phyloP scores from a whole-genome alignment of 2,329 filamentous ascomycete genomes.

The Dactylellina haptotyla region DNA sequence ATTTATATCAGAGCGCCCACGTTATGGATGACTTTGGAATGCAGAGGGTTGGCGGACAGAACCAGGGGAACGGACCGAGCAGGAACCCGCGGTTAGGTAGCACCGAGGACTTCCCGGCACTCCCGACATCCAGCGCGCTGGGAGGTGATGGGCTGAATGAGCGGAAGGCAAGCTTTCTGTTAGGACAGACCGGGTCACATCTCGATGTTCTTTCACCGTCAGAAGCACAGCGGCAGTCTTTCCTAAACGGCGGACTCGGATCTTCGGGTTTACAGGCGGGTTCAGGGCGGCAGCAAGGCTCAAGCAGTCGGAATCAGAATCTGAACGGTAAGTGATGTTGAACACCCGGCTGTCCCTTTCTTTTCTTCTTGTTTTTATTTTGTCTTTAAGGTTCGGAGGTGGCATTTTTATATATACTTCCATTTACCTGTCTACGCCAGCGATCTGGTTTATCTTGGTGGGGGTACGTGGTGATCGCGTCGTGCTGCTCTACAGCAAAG shows the following conservation, averaged over 20 bases:
- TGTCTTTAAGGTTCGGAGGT: too few relatives aligned
- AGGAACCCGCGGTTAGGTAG: conserved; percentile 47
- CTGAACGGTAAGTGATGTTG: conserved; percentile 30
- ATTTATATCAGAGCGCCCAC: conserved; percentile 43
- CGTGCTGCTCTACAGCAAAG: too few relatives aligned
- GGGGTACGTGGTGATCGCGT: too few relatives aligned
- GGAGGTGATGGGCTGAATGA: conserved; percentile 28
- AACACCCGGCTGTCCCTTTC: not conserved
- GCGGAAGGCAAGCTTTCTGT: conserved; percentile 30
- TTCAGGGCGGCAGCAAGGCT: conserved; percentile 25
- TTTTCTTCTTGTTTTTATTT: not conserved
- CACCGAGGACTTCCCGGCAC: conserved; percentile 39
- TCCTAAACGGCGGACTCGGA: conserved; percentile 26
- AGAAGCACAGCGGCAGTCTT: conserved; percentile 42
- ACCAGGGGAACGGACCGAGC: conserved; percentile 28
- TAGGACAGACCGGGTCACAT: conserved; percentile 34
- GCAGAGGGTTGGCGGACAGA: conserved; percentile 41
- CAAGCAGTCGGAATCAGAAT: conserved; percentile 22
- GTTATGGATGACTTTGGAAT: conserved; percentile 46
- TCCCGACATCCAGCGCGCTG: conserved; percentile 34
- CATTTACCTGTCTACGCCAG: too few relatives aligned
- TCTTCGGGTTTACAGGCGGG: conserved; percentile 28
- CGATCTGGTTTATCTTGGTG: too few relatives aligned
- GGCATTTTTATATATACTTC: too few relatives aligned
- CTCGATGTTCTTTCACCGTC: conserved; percentile 46